These are phyloP conservation scores for Rosa chinensis DNA, from an alignment of 306 rosid genomes.

Conservation along the genomic window DNA sequence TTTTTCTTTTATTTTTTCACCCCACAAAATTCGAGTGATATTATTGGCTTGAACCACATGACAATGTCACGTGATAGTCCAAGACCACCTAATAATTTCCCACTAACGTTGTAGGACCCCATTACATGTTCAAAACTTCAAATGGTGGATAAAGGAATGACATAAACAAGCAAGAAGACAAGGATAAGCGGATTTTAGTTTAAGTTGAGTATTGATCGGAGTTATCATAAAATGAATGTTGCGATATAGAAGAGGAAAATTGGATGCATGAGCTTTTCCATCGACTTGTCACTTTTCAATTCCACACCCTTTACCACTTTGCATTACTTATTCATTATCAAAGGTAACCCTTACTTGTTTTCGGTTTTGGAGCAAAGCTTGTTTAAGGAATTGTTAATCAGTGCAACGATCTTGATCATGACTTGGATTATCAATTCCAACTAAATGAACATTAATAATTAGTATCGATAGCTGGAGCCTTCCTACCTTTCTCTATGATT, in stretches of 20 bases:
- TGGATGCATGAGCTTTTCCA: not conserved
- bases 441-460: not conserved
- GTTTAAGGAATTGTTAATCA: too few relatives aligned
- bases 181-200: not conserved
- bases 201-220: not conserved
- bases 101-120: conserved; percentile 7
- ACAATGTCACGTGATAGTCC: too few relatives aligned
- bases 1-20: too few relatives aligned
- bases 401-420: not conserved
- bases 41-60: too few relatives aligned
- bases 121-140: not conserved
- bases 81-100: too few relatives aligned
- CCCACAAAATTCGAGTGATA: too few relatives aligned
- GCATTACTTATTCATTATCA: too few relatives aligned
- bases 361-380: too few relatives aligned
- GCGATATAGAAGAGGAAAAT: not conserved
- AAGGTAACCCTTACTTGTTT: too few relatives aligned
- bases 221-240: conserved; percentile 17
- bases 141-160: conserved; percentile 23
- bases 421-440: not conserved
- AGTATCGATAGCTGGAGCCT: not conserved
- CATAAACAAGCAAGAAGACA: conserved; percentile 33
- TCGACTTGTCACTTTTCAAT: not conserved
- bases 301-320: not conserved
- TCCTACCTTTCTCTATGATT: not conserved